Conservation (phyloP, 1,284 basidiomycete species). For the Afroboletus lepidellus region DNA sequence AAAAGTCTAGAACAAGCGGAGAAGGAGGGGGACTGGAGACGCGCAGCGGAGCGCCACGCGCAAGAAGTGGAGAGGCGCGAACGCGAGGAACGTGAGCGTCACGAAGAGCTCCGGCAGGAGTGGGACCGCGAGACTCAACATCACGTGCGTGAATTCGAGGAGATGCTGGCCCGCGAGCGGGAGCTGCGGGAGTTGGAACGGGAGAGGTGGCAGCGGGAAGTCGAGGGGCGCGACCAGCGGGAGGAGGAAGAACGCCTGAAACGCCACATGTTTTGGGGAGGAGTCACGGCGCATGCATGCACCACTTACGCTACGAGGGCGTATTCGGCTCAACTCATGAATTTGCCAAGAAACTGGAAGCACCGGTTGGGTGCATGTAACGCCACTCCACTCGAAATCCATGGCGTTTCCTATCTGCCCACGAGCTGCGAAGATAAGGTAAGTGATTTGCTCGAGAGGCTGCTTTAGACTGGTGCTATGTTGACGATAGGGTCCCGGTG, state of each 20-base stretch:
- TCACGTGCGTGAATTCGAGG: slow-evolving; percentile 3
- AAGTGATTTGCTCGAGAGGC: neutral
- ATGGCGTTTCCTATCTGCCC: slow-evolving; percentile 22
- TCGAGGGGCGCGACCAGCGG: slow-evolving; percentile 12
- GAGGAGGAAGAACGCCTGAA: slow-evolving; percentile 26
- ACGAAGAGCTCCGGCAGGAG: neutral
- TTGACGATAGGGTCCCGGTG: slow-evolving; percentile 16
- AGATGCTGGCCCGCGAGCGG: slow-evolving; percentile 4
- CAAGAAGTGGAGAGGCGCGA: neutral
- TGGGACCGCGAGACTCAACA: slow-evolving; percentile 9
- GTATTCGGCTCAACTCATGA: slow-evolving; percentile 25
- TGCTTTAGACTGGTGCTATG: neutral
- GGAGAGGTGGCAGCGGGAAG: slow-evolving; percentile 14
- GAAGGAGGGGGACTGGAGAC: slow-evolving; percentile 3
- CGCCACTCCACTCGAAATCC: slow-evolving; percentile 19
- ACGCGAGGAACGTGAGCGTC: slow-evolving; percentile 1
- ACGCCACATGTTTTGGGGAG: slow-evolving; percentile 22
- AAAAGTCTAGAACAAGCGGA: neutral
- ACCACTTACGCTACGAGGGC: slow-evolving; percentile 25
- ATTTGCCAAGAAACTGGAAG: slow-evolving; percentile 19
- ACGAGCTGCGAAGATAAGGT: slow-evolving; percentile 26
- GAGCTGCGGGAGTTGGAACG: neutral
- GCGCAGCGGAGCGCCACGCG: neutral
- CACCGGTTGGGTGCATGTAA: slow-evolving; percentile 23
- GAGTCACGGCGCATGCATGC: slow-evolving; percentile 19